Conservation (phyloP, 768 basidiomycete species). For the Serendipita vermifera region DNA sequence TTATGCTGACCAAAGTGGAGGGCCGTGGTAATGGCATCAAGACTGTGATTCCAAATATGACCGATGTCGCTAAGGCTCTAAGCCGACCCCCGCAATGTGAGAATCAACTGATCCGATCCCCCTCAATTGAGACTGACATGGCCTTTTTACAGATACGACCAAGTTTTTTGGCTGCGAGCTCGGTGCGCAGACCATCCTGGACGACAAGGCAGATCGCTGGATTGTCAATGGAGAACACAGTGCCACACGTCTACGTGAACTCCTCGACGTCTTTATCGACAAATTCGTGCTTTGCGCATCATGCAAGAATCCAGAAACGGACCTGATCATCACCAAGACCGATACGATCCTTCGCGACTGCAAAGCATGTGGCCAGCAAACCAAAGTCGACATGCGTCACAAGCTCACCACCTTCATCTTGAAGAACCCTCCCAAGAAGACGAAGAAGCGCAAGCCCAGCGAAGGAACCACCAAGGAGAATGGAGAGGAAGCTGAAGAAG, state of each 20-base stretch:
- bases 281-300: constrained; percentile 95
- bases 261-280: constrained; percentile 94
- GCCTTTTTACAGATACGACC: constrained; percentile 55
- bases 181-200: constrained; percentile 91
- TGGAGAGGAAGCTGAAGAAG: constrained; percentile 40
- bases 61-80: constrained; percentile 90
- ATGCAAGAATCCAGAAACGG: constrained; percentile 99
- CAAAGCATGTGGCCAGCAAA: constrained; percentile 94
- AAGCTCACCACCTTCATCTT: constrained; percentile 92
- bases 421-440: constrained; percentile 89
- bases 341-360: constrained; percentile 93
- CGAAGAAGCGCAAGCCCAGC: constrained; percentile 42
- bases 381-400: constrained; percentile 89
- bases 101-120: background rate
- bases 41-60: constrained; percentile 97
- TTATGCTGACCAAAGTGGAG: constrained; percentile 91
- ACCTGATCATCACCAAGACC: constrained; percentile 76
- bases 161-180: constrained; percentile 99
- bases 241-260: constrained; percentile 78
- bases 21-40: constrained; percentile 99
- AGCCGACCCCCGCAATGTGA: constrained; percentile 73
- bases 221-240: constrained; percentile 98
- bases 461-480: constrained; percentile 35
- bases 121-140: background rate
- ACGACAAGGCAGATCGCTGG: constrained; percentile 94